Evolutionary conservation across 1,139 yeast species (phyloP), one percentile per base, ranked within the genome.

Genomic region (Ogataea hybrid): DNA sequence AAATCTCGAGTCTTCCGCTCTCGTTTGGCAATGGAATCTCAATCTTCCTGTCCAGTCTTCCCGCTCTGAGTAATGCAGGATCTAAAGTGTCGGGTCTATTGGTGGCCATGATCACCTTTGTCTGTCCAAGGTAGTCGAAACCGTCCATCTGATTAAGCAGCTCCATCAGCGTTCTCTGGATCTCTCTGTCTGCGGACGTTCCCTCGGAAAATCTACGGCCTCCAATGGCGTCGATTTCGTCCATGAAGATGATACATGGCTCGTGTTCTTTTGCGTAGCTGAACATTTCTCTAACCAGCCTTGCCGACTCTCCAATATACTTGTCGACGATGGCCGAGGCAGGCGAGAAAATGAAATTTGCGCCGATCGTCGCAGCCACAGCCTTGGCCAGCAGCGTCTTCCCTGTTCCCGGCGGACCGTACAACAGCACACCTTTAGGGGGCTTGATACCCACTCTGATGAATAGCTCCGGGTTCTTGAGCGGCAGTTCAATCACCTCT

Each of bases 361-460:
- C 97, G 39, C 97, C 98, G 58, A 94, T 88, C 5, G 97, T 92
- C 35, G 98, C 97, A 5, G 99, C 98, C 33, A 90, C 97, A 0
- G 98, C 98, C 62, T 92, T 90, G 10, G 98, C 98, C 57, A 92
- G 74, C 49, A 92, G 71, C 0, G 98, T 92, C 64, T 92, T 92
- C 63, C 98, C 98, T 0, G 98, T 92, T 58, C 98, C 98, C 21
- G 98, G 98, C n/a, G 98, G 98, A 2, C 98, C 99, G 60, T 94
- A 94, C 45, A 94, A 73, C 52, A 94, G 71, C 12, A 94, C 98
- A 62, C 98, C 99, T 68, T 92, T 94, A 43, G 99, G 98, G 15
- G 97, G 96, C 61, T 89, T 88, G 65, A 94, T 94, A 38, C 99
- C 99, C 20, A 94, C 96, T 63, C 98, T 81, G 50, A 85, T 74